These are phyloP conservation scores for Grosmannia huntii DNA, from an alignment of 2,329 filamentous ascomycete species.

Conservation along the genomic window DNA sequence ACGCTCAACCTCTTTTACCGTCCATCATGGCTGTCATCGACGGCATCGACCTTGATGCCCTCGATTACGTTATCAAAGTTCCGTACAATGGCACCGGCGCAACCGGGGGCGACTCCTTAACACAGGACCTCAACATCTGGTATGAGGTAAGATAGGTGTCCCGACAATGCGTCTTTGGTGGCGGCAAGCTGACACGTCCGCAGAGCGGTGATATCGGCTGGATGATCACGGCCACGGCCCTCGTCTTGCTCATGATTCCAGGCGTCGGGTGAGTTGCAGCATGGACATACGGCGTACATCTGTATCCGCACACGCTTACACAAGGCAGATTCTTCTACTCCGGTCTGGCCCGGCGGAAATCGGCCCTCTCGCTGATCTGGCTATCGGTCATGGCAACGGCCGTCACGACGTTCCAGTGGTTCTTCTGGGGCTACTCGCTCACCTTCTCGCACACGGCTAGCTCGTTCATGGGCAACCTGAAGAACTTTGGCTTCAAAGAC, in stretches of 20 bases:
- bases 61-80: slow-evolving; percentile 32
- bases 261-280: slow-evolving; percentile 53
- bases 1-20: not conserved
- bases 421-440: slow-evolving; percentile 82
- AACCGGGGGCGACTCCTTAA: slow-evolving; percentile 55
- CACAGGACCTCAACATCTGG: slow-evolving; percentile 62
- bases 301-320: no score
- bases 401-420: slow-evolving; percentile 84
- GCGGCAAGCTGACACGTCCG: slow-evolving; percentile 26
- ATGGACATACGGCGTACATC: no score
- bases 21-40: slow-evolving; percentile 21
- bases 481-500: slow-evolving; percentile 67
- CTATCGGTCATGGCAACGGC: slow-evolving; percentile 77
- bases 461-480: slow-evolving; percentile 63
- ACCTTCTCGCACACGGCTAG: slow-evolving; percentile 69
- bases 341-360: slow-evolving; percentile 77
- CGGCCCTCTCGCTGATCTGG: slow-evolving; percentile 81
- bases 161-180: slow-evolving; percentile 9
- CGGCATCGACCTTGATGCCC: slow-evolving; percentile 27
- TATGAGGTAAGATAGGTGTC: slow-evolving; percentile 56
- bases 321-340: slow-evolving; percentile 69
- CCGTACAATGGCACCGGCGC: slow-evolving; percentile 52
- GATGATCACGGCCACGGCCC: slow-evolving; percentile 68
- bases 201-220: slow-evolving; percentile 74
- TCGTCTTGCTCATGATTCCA: slow-evolving; percentile 86